These are phyloP conservation scores for Aspergillus arachidicola DNA, from an alignment of 2,329 filamentous ascomycete species.

Conservation along the genomic window DNA sequence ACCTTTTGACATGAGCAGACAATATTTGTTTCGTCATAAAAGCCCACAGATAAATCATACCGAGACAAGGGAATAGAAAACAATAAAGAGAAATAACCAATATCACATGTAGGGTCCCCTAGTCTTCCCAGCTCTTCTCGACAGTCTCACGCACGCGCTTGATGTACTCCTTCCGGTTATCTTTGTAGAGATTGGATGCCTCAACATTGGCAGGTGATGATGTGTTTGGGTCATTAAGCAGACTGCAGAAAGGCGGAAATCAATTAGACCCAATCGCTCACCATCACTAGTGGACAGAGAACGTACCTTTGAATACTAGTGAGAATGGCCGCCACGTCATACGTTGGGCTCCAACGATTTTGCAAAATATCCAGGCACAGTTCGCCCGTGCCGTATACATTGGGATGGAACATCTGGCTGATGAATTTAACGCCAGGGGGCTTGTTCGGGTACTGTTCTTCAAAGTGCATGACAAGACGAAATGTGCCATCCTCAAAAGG, in stretches of 20 bases:
- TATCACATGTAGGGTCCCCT: conserved; percentile 16
- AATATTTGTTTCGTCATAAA: conserved; percentile 13
- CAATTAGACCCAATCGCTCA: background rate
- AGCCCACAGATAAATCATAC: conserved; percentile 10
- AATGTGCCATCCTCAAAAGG: conserved; percentile 99
- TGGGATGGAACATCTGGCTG: conserved; percentile 98
- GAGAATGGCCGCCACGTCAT: conserved; percentile 94
- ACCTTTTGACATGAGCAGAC: conserved; percentile 8
- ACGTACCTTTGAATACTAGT: conserved; percentile 94
- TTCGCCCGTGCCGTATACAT: conserved; percentile 96
- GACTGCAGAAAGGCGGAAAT: conserved; percentile 53
- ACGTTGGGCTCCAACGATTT: conserved; percentile 97
- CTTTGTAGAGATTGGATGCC: conserved; percentile 96
- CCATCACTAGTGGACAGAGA: conserved; percentile 3
- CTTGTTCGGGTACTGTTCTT: conserved; percentile 98
- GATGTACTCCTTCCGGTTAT: conserved; percentile 93
- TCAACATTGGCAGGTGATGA: conserved; percentile 97
- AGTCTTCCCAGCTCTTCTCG: conserved; percentile 99
- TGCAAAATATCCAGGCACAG: conserved; percentile 95
- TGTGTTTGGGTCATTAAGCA: conserved; percentile 98
- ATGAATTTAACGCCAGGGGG: conserved; percentile 98
- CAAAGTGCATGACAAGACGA: conserved; percentile 96
- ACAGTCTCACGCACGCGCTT: conserved; percentile 96
- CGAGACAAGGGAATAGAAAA: background rate
- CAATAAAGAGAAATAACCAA: background rate